Conservation (phyloP, 2,329 filamentous ascomycete species). For the Ceratocystiopsis brevicomis region DNA sequence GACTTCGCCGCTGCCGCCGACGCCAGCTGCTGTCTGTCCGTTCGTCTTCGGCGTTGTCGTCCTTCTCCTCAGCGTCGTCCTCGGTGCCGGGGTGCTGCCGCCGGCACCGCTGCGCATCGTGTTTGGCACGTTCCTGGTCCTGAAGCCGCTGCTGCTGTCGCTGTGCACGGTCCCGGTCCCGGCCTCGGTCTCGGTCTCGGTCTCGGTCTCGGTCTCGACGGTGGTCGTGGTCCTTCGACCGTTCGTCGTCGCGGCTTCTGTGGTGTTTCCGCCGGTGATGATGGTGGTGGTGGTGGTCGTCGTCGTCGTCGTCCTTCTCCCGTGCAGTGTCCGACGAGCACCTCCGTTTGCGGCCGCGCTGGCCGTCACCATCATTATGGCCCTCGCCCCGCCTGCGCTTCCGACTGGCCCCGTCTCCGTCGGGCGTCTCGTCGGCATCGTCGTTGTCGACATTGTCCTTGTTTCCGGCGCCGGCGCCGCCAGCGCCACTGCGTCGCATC, state of each 20-base stretch:
- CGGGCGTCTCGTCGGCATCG: background rate
- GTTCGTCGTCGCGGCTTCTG: background rate
- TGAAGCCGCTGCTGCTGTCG: no score
- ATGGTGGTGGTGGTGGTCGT: background rate
- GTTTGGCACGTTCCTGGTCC: no score
- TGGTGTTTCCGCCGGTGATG: background rate
- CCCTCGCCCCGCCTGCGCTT: no score
- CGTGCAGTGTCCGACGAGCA: background rate
- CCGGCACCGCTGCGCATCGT: no score
- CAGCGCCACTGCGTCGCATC: background rate
- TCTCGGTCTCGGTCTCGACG: background rate
- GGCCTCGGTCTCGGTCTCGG: background rate
- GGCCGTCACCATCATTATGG: no score
- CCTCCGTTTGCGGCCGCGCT: no score
- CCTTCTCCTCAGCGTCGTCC: background rate
- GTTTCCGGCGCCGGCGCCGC: no score
- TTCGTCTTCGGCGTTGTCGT: background rate
- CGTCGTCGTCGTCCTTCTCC: background rate
- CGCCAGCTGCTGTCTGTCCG: background rate
- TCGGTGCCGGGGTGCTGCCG: no score
- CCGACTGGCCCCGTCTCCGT: no score
- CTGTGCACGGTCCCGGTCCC: background rate
- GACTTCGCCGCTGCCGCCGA: background rate
- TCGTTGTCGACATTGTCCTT: no score
- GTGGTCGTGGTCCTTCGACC: background rate